phyloP scores from a whole-genome alignment of 2,329 filamentous ascomycete species.

The Fusarium pininemorale region DNA sequence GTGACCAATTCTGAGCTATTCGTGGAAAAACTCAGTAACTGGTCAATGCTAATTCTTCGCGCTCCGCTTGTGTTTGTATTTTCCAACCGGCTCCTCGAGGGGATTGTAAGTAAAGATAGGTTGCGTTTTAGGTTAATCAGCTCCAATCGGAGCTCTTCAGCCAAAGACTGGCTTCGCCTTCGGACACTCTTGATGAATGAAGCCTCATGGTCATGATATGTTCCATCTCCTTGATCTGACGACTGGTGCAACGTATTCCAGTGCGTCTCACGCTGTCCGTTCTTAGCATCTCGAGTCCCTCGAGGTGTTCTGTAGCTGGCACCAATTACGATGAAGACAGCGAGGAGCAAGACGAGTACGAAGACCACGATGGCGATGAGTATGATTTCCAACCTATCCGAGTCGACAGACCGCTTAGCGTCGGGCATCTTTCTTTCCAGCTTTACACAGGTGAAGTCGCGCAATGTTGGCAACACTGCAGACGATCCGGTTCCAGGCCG shows the following conservation, averaged over 20 bases:
- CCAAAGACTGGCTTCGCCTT: slow-evolving; percentile 40
- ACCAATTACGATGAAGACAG: slow-evolving; percentile 45
- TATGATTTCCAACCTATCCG: slow-evolving; percentile 47
- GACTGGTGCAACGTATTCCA: slow-evolving; percentile 28
- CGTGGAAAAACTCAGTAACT: slow-evolving; percentile 19
- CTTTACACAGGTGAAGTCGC: not conserved
- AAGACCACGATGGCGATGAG: slow-evolving; percentile 47
- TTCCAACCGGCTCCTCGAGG: slow-evolving; percentile 1
- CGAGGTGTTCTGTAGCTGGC: slow-evolving; percentile 32
- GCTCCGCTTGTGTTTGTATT: not conserved
- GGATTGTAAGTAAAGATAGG: slow-evolving; percentile 16
- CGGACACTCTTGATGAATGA: slow-evolving; percentile 39
- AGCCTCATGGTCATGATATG: slow-evolving; percentile 31
- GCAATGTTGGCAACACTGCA: not conserved
- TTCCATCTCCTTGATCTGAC: slow-evolving; percentile 10
- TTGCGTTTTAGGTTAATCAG: slow-evolving; percentile 35
- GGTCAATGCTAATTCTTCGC: slow-evolving; percentile 32
- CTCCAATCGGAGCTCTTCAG: slow-evolving; percentile 39
- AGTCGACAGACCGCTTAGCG: slow-evolving; percentile 37
- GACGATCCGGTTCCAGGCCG: slow-evolving; percentile 3
- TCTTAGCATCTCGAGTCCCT: slow-evolving; percentile 20
- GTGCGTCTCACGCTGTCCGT: slow-evolving; percentile 27
- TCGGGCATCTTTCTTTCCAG: slow-evolving; percentile 37
- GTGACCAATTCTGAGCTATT: slow-evolving; percentile 22
- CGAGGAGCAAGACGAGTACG: slow-evolving; percentile 46